Percentiles rank a stretch among this genome's conserved stretches.
These are phyloP conservation scores for Alloteropsis semialata DNA, from an alignment of 176 grass and related monocot species.

Conservation along the genomic window DNA sequence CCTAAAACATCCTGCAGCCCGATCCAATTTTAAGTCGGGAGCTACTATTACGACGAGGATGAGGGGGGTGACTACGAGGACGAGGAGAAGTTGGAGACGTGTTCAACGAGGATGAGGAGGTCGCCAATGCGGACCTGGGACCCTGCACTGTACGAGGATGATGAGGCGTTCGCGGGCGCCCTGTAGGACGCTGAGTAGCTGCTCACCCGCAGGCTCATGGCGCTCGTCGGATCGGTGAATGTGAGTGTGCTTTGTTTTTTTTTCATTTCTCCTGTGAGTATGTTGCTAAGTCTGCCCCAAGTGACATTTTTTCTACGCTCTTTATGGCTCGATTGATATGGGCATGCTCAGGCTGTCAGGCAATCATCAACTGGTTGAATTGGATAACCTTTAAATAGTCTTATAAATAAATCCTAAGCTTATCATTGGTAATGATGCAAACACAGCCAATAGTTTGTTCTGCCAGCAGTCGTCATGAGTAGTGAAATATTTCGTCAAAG, in stretches of 20 bases:
- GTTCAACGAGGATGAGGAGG: conserved; percentile 42
- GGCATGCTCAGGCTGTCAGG: no score
- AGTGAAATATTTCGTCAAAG: neutral
- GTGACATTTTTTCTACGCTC: conserved; percentile 12
- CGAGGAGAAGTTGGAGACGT: conserved; percentile 33
- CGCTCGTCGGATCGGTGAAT: conserved; percentile 63
- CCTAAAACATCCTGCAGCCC: no score
- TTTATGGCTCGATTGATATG: neutral
- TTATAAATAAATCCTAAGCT: neutral
- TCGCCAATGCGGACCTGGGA: conserved; percentile 31
- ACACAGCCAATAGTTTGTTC: neutral
- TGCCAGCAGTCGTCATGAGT: neutral
- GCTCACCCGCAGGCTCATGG: conserved; percentile 60
- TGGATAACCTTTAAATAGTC: neutral
- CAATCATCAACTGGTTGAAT: neutral
- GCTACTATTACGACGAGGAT: conserved; percentile 51
- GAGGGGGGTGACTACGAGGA: conserved; percentile 52
- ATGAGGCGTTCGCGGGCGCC: conserved; percentile 73
- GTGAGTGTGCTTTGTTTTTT: conserved; percentile 36
- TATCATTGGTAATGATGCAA: no score
- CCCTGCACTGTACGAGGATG: conserved; percentile 43
- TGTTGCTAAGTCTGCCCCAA: conserved; percentile 31
- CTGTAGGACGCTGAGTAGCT: conserved; percentile 66
- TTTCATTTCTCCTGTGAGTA: neutral
- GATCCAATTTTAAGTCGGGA: no score